Conservation (phyloP, 176 grass and related monocot genomes). For the Eragrostis curvula region DNA sequence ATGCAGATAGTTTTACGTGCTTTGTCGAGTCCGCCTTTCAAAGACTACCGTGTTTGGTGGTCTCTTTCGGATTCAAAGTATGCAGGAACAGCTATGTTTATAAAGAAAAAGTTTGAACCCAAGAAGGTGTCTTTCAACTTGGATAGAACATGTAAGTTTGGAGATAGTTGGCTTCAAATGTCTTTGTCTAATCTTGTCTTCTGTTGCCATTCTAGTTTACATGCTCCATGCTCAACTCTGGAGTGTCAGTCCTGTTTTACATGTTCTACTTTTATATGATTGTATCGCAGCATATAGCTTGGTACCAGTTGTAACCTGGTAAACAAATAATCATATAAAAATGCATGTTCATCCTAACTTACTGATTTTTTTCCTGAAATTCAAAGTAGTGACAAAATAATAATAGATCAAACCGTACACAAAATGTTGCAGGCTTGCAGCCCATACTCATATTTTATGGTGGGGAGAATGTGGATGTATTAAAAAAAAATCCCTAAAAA, state of each 20-base stretch:
- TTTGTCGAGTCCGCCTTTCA: slow-evolving; percentile 75
- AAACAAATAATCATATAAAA: not conserved
- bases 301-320: not conserved
- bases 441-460: not conserved
- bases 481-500: not conserved
- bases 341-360: not conserved
- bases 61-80: slow-evolving; percentile 98
- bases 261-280: slow-evolving; percentile 28
- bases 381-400: not conserved
- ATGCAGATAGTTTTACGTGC: slow-evolving; percentile 71
- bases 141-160: slow-evolving; percentile 73
- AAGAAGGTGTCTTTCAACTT: slow-evolving; percentile 90
- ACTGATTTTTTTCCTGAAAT: not conserved
- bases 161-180: slow-evolving; percentile 10
- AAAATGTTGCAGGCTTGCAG: not conserved
- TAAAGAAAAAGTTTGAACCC: slow-evolving; percentile 84
- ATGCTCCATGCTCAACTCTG: not conserved
- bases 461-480: slow-evolving; percentile 8
- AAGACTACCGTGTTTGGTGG: slow-evolving; percentile 87
- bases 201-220: not conserved
- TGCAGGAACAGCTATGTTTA: slow-evolving; percentile 77
- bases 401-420: not conserved
- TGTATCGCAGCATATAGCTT: slow-evolving; percentile 12
- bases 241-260: not conserved
- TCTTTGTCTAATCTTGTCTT: not conserved